These are phyloP conservation scores for Blastobotrys robertii DNA, from an alignment of 805 yeast genomes.

Conservation along the genomic window DNA sequence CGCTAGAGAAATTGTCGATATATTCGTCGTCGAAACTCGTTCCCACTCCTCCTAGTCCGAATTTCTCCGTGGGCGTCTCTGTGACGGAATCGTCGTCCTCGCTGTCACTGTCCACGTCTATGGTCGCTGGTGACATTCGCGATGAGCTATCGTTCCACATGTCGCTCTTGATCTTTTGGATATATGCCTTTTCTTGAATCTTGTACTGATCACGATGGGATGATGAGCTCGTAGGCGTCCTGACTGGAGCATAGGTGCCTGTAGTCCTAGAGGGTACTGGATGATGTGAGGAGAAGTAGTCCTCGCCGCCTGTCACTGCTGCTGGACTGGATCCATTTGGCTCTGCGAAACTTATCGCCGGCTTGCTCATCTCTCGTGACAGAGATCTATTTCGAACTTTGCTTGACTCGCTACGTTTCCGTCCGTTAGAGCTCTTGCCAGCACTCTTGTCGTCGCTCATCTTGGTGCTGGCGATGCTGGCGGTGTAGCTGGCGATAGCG, in stretches of 20 bases:
- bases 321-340: too few species aligned
- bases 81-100: constrained; percentile 22
- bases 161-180: constrained; percentile 52
- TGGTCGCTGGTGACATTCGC: too few species aligned
- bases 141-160: constrained; percentile 55
- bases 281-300: too few species aligned
- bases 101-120: constrained; percentile 22
- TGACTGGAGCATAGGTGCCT: constrained; percentile 18
- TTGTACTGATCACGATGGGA: neutral
- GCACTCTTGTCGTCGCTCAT: too few species aligned
- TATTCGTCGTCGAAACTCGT: constrained; percentile 26
- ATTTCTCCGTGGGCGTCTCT: constrained; percentile 17
- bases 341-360: too few species aligned
- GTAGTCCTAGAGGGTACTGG: neutral
- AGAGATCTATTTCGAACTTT: too few species aligned
- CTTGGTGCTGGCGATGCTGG: too few species aligned
- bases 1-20: constrained; percentile 14
- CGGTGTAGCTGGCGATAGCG: too few species aligned
- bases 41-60: constrained; percentile 25
- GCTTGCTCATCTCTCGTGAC: too few species aligned
- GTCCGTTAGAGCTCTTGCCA: too few species aligned
- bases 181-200: constrained; percentile 49
- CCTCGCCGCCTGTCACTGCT: too few species aligned
- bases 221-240: constrained; percentile 12
- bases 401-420: too few species aligned